A percentile compares a stretch with the other conserved stretches of the same genome.
Conservation (phyloP, 148 eudicot genomes). For the Polygonum maritimum region DNA sequence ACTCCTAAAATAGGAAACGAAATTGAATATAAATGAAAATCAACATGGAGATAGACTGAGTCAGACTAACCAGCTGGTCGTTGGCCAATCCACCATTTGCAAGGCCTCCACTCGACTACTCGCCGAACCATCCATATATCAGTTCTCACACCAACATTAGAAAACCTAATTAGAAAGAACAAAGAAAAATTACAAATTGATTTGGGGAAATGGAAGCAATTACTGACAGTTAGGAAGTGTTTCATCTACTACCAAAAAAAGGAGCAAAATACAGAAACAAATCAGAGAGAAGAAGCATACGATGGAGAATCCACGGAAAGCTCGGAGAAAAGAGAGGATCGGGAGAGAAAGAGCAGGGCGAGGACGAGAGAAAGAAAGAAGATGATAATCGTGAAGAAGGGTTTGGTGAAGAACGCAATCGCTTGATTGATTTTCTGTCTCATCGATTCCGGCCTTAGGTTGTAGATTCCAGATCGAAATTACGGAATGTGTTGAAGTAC, state of each 20-base stretch:
- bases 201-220: not conserved
- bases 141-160: constrained; percentile 11
- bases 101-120: constrained; percentile 73
- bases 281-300: constrained; percentile 22
- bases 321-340: constrained; percentile 47
- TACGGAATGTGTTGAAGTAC: not conserved
- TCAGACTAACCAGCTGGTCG: constrained; percentile 40
- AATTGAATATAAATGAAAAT: not conserved
- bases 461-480: constrained; percentile 2
- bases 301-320: constrained; percentile 18
- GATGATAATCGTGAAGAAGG: constrained; percentile 25
- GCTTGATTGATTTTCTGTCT: constrained; percentile 16
- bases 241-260: not conserved
- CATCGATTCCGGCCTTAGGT: not conserved
- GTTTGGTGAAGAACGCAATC: constrained; percentile 18
- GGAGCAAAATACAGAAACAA: not conserved
- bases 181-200: not conserved
- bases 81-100: constrained; percentile 77
- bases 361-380: constrained; percentile 35
- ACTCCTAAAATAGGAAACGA: constrained; percentile 1
- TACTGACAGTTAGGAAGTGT: not conserved
- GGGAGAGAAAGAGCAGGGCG: constrained; percentile 37
- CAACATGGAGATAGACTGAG: not conserved
- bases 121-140: constrained; percentile 73
- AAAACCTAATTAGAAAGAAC: constrained; percentile 12